Evolutionary conservation across 1,284 basidiomycete species (phyloP).

Genomic region (Rhodotorula sp.): DNA sequence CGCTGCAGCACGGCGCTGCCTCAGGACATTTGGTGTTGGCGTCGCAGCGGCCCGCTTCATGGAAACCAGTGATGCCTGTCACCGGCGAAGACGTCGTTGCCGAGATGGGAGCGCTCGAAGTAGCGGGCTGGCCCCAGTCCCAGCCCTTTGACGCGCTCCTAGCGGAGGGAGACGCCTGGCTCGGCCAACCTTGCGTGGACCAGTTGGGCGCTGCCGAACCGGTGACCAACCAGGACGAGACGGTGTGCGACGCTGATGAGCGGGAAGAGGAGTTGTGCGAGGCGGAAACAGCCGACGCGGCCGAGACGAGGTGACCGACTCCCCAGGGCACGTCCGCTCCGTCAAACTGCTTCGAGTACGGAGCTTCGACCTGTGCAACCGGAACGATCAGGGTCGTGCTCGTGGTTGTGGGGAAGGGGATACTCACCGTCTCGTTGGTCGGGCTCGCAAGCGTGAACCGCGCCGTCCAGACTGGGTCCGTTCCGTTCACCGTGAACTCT

Average conservation of each 20-base stretch:
- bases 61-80: constrained; percentile 14
- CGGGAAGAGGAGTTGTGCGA: not conserved
- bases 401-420: accelerated
- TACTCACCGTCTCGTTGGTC: constrained; percentile 56
- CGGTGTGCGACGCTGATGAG: not conserved
- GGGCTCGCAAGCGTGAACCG: constrained; percentile 72
- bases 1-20: constrained; percentile 68
- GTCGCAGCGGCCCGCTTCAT: not conserved
- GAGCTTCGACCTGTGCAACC: not conserved
- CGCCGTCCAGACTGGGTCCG: constrained; percentile 66
- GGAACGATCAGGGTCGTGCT: not conserved
- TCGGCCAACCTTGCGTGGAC: not conserved
- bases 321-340: constrained; percentile 67
- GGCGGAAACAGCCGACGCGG: not conserved
- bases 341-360: constrained; percentile 58
- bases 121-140: no score
- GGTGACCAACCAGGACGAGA: not conserved
- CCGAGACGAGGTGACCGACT: constrained; percentile 20
- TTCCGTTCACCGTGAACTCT: constrained; percentile 30
- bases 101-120: not conserved
- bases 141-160: no score
- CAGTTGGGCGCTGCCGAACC: not conserved
- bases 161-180: not conserved
- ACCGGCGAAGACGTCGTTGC: not conserved
- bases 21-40: constrained; percentile 55